Percentiles rank a stretch among this genome's conserved stretches.
phyloP scores from a whole-genome alignment of 108 stramenopile species.

The Skeletonema potamos region DNA sequence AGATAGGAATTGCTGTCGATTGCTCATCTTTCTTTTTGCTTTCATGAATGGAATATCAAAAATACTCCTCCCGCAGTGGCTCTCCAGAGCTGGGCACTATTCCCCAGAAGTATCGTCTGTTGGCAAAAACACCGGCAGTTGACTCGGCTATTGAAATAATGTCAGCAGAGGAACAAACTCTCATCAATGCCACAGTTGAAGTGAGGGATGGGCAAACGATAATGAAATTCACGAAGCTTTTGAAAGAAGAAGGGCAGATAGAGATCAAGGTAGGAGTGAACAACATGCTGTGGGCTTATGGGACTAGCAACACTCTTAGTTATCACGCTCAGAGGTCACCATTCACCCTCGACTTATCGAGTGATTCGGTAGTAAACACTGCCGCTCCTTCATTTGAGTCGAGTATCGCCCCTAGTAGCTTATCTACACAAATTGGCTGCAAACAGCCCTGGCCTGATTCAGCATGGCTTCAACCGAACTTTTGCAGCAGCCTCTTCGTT shows the following conservation, averaged over 20 bases:
- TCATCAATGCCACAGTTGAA: neutral
- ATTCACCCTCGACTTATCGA: neutral
- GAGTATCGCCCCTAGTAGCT: neutral
- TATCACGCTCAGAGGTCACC: neutral
- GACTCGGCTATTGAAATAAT: neutral
- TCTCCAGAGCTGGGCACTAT: slow-evolving; percentile 15
- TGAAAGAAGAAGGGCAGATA: neutral
- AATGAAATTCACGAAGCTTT: neutral
- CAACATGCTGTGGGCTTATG: slow-evolving; percentile 3
- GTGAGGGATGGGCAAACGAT: neutral
- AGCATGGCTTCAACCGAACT: slow-evolving; percentile 34
- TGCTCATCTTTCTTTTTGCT: neutral
- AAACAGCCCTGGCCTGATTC: neutral
- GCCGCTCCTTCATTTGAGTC: neutral
- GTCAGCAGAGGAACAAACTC: neutral
- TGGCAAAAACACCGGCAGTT: neutral
- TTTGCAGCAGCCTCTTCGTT: slow-evolving; percentile 18
- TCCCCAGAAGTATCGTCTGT: slow-evolving; percentile 10
- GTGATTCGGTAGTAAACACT: neutral
- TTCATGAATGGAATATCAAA: neutral
- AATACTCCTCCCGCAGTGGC: neutral
- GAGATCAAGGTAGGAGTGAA: neutral
- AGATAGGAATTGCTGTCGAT: neutral
- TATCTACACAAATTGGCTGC: neutral
- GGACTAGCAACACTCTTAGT: neutral